A percentile compares a stretch with the other conserved stretches of the same genome.
Conservation (phyloP, 2,329 filamentous ascomycete species). For the Aspergillus felis region DNA sequence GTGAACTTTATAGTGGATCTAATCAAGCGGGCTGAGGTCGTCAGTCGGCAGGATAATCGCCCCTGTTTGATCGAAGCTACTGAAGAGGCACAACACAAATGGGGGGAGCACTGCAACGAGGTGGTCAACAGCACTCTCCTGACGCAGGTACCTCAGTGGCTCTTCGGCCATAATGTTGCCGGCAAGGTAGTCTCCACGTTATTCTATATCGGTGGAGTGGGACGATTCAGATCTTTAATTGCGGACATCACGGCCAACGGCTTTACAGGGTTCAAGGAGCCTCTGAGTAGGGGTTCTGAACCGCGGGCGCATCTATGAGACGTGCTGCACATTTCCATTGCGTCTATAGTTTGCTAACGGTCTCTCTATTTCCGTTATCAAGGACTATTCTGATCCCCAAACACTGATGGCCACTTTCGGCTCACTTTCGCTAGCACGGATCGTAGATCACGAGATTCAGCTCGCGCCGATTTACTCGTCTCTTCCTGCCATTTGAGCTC, state of each 20-base stretch:
- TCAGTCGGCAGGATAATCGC: not conserved
- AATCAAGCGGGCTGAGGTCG: conserved; percentile 1
- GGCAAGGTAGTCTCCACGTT: conserved; percentile 16
- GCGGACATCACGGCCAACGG: conserved; percentile 1
- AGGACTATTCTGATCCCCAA: not conserved
- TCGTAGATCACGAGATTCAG: not conserved
- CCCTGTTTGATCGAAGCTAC: conserved; percentile 8
- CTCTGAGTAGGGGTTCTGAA: not conserved
- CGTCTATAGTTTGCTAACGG: not conserved
- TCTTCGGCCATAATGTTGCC: conserved; percentile 11
- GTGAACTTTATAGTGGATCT: conserved; percentile 18
- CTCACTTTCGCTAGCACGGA: not conserved
- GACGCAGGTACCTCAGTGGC: conserved; percentile 5
- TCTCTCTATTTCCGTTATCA: not conserved
- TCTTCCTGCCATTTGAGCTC: not conserved
- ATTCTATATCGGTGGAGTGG: conserved; percentile 7
- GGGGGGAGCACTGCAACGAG: not conserved
- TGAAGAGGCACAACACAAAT: not conserved
- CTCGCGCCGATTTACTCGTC: not conserved
- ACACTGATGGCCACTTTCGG: not conserved
- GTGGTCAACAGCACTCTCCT: not conserved
- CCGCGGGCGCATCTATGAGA: not conserved
- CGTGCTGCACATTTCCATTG: not conserved
- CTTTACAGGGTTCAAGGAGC: conserved; percentile 3
- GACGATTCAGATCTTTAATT: not conserved